Conservation (phyloP, 352 stramenopile species). For the Pythium scleroteichum region DNA sequence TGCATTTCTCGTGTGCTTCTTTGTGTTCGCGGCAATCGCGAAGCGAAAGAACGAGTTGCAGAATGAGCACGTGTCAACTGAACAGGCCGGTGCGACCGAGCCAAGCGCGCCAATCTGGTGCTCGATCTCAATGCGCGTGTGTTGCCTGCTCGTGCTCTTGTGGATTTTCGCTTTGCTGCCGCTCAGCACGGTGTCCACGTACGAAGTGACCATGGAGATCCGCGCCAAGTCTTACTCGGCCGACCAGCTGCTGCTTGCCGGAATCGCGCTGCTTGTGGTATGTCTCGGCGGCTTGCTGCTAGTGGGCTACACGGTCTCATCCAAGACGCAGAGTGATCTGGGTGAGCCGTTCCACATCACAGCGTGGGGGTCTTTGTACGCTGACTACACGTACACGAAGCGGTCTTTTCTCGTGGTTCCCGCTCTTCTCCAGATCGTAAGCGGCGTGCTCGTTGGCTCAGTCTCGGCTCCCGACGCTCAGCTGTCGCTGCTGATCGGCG, state of each 20-base stretch:
- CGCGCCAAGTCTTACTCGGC: neutral
- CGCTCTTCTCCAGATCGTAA: constrained; percentile 31
- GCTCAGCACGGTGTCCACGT: constrained; percentile 22
- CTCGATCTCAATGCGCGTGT: constrained; percentile 28
- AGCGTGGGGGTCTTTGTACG: constrained; percentile 32
- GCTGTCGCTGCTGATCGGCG: constrained; percentile 21
- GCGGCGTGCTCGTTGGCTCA: constrained; percentile 25
- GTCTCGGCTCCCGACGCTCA: neutral
- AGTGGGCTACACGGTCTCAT: constrained; percentile 11
- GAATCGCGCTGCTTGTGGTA: constrained; percentile 8
- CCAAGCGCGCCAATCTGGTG: constrained; percentile 10
- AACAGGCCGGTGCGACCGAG: neutral
- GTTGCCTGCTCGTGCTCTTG: constrained; percentile 25
- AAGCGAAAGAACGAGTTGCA: constrained; percentile 13
- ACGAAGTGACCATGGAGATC: constrained; percentile 31
- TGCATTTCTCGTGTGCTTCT: constrained; percentile 27
- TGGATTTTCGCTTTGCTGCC: constrained; percentile 32
- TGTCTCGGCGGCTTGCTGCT: constrained; percentile 21
- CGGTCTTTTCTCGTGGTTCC: constrained; percentile 30
- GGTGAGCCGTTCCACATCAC: constrained; percentile 19
- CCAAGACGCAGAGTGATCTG: constrained; percentile 17
- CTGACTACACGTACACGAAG: constrained; percentile 26
- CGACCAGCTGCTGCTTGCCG: constrained; percentile 12
- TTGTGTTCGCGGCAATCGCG: constrained; percentile 18
- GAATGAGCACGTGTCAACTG: neutral